Base-by-base conservation (phyloP, 164 flowering plant species). In the Taxillus chinensis region DNA sequence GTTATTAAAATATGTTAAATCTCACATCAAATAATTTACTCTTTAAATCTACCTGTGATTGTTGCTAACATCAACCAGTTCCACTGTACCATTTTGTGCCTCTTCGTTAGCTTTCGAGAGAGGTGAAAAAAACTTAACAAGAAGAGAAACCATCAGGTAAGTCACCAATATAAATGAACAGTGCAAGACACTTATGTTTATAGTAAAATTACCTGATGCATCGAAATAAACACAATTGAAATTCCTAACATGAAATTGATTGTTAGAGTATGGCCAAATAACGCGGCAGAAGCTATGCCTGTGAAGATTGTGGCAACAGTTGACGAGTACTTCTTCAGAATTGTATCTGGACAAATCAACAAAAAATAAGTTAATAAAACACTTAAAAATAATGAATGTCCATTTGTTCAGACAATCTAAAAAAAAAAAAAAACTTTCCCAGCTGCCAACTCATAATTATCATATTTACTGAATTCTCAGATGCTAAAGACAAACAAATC, bases 241-340 rank as follows among this genome's bases (percentile, higher is more conserved):
- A 95, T 95, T 73, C 99, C 99, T 61, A 95, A 67, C 50, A 95
- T 38, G 70, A 95, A 95, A 77, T 95, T 95, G 63, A 85, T 75
- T 37, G 99, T 95, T 66, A 95, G 72, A 12, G 78, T 83, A 75
- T 95, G 99, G 53, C 97, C 99, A 82, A 95, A 95, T 62, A 95
- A 73, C 4, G 77, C 83, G 55, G 99, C 97, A 65, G 99, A 95
- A 61, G 96, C 96, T 71, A 95, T 75, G 64, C 99, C 99, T n/a
- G 99, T 95, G 69, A 95, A 95, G 63, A 95, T 95, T 64, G 99
- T 95, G 55, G 99, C 99, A 39, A 95, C 97, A 13, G 99, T 95
- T 53, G 97, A 95, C 5, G 99, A 95, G 68, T 95, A 95, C 76
- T 95, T 95, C 87, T 95, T 95, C 85, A 95, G 75, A 71, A 95